Evolutionary conservation across 306 rosid species (phyloP), one percentile per base, ranked within the genome.

Genomic region (Dalbergia cochinchinensis): DNA sequence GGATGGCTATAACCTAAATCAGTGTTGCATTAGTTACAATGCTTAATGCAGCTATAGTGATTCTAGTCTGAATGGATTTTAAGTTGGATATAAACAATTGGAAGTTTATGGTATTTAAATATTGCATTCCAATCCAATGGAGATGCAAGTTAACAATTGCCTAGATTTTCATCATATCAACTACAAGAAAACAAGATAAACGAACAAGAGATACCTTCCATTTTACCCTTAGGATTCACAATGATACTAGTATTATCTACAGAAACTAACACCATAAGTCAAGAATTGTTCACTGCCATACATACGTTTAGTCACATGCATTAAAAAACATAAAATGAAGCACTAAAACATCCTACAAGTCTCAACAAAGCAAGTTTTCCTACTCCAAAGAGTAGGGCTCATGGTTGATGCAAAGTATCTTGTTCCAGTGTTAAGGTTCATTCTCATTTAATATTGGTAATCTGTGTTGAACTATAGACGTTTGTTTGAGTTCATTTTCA

Each of bases 151-250:
- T 11, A 15, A 4, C 50, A 44, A 8, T 26, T 26, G 31, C 31
- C 31, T 1, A 5, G 5, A 14, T 39, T 3, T 12, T 5, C 26
- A 7, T 15, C 2, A 22, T 37, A 57, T 33, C 31, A 11, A n/a
- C 6, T 4, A 26, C 5, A 2, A 18, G 0, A 0, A 8, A 65
- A 34, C 45, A 77, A 31, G 10, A 53, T 26, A 26, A 26, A 26
- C 2, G 1, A 26, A 26, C 31, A 26, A 26, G 31, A 20, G 5
- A 14, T 87, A 89, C 96, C 97, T 83, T 94, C 92, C 97, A 94
- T 92, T 71, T 94, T 94, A 3, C 98, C 98, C 81, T 94, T 94
- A n/a, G 96, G 97, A 77, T 94, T 90, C 42, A 94, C 97, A 74
- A 94, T 90, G 2, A 92, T 96, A 31, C 98, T 91, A 26, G 97